phyloP scores from a whole-genome alignment of 2,329 filamentous ascomycete genomes.

The Pestalotiopsis sp. region DNA sequence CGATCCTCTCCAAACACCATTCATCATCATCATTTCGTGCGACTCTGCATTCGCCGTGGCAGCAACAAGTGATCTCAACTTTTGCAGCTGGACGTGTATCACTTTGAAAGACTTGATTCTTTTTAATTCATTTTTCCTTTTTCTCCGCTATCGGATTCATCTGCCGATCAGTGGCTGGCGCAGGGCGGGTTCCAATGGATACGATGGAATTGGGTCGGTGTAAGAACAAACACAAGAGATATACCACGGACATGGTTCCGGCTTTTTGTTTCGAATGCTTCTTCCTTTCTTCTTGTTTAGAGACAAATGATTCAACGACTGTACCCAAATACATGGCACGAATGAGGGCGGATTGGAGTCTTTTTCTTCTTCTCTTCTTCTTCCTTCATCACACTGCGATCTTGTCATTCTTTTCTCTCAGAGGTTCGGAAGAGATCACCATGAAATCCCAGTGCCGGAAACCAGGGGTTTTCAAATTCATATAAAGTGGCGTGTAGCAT shows the following conservation, averaged over 20 bases:
- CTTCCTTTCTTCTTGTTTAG: constrained; percentile 4
- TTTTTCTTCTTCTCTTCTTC: constrained; percentile 2
- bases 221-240: background rate
- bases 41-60: constrained; percentile 16
- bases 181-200: constrained; percentile 2
- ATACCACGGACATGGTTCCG: constrained; percentile 8
- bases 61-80: constrained; percentile 9
- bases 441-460: background rate
- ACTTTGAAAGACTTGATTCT: constrained; percentile 16
- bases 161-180: constrained; percentile 2
- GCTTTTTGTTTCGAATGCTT: constrained; percentile 5
- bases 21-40: constrained; percentile 15
- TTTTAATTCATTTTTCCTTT: constrained; percentile 15
- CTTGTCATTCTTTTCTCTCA: background rate
- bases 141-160: background rate
- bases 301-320: constrained; percentile 8
- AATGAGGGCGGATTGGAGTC: constrained; percentile 8
- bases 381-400: background rate
- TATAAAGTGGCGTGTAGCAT: background rate
- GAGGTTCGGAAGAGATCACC: background rate
- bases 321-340: constrained; percentile 1
- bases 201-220: background rate
- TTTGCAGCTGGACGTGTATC: background rate
- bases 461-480: background rate
- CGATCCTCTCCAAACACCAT: background rate